Percentiles rank a stretch among this genome's conserved stretches.
phyloP scores from a whole-genome alignment of 345 rosid genomes.

The Eucalyptus grandis region DNA sequence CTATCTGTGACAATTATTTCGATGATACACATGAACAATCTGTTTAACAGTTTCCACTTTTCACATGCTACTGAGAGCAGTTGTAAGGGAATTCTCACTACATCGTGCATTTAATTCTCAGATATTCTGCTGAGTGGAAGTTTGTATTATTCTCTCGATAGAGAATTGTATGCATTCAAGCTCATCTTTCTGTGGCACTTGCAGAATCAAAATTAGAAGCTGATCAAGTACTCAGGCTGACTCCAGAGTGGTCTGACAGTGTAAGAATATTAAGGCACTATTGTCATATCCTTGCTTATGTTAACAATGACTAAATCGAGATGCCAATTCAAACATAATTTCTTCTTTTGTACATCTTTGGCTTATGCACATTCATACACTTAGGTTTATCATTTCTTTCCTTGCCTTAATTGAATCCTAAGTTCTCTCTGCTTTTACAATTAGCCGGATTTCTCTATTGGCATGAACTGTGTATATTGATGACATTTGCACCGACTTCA shows the following conservation, averaged over 20 bases:
- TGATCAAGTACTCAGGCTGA: slow-evolving; percentile 54
- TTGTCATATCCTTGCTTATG: not conserved
- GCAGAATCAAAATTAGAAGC: slow-evolving; percentile 47
- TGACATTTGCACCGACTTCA: not conserved
- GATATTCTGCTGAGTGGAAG: not conserved
- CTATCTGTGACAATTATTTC: not conserved
- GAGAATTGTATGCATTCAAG: not conserved
- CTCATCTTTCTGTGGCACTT: slow-evolving; percentile 2
- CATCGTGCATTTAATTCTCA: not conserved
- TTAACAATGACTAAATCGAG: not conserved
- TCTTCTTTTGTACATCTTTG: not conserved
- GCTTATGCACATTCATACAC: not conserved
- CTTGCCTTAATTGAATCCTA: not conserved
- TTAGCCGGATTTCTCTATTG: not conserved
- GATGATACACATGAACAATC: not conserved
- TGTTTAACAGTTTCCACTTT: not conserved
- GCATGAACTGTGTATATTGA: not conserved
- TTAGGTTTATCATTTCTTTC: not conserved
- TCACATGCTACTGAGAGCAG: not conserved
- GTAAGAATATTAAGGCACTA: slow-evolving; percentile 32
- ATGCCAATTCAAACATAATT: not conserved
- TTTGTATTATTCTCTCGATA: not conserved
- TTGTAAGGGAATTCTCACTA: not conserved
- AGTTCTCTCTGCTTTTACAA: not conserved
- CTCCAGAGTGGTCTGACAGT: slow-evolving; percentile 68